Base-by-base conservation (phyloP, 495 filamentous ascomycete genomes). In the Neurospora tetrasperma region DNA sequence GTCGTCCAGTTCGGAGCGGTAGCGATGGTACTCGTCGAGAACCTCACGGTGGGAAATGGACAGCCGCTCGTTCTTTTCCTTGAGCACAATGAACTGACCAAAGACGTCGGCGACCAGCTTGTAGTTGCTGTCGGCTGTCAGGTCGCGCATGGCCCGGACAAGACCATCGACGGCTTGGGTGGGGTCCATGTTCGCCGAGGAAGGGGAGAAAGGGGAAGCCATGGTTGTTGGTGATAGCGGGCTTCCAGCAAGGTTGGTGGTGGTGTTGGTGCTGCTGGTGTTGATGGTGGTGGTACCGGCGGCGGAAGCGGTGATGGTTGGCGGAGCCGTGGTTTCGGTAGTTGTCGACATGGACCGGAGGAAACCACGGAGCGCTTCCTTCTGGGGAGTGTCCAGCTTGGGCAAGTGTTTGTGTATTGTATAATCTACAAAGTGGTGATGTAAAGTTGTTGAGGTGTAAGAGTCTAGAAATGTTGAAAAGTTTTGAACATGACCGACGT, bases 41-140 rank as follows among this genome's bases (percentile, higher is more conserved):
- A 79, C 73, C n/a, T 78, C 79, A 20, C 78, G 76, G 70, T 81
- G 77, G 2, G 80, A 81, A 62, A 71, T 77, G 44, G 76, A 76
- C 20, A 82, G 75, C 42, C 77, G 74, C 73, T 75, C 76, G 73
- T 82, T 82, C 69, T 78, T 78, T 73, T 82, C 79, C 74, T 82
- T 82, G 75, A 82, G 78, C 71, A 76, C 75, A 23, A 80, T 76
- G 73, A 82, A 79, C 73, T 82, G 78, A 74, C 77, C 79, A 73
- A 82, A 82, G 70, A 81, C 80, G 48, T 82, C 80, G 75, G 80
- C 78, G 66, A 82, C 78, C 18, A 81, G 72, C 77, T 81, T 82
- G 78, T 82, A 82, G 75, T 81, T 81, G 74, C 78, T 73, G 42
- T 82, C 80, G 2, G 80, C 76, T 2, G 80, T 80, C 23, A 81